These are phyloP conservation scores for Globisporangium echinulatum DNA, from an alignment of 352 stramenopile genomes.

Conservation along the genomic window DNA sequence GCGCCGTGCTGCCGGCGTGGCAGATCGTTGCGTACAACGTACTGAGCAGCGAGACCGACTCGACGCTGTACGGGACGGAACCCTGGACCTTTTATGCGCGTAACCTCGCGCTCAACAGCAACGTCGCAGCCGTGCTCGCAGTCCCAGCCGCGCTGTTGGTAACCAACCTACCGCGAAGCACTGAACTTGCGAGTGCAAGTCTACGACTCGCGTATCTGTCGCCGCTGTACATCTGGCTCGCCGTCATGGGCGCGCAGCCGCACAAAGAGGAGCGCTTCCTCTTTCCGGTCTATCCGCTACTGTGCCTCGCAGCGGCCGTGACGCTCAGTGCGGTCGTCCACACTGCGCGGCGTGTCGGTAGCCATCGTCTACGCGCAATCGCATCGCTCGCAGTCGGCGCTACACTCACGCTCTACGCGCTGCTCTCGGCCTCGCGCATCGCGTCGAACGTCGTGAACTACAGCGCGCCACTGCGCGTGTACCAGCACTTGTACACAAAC, in stretches of 20 bases:
- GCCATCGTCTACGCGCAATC: constrained; percentile 16
- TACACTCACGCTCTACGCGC: constrained; percentile 36
- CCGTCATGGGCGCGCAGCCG: constrained; percentile 89
- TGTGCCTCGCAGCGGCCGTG: constrained; percentile 77
- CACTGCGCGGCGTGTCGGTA: constrained; percentile 19
- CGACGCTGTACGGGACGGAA: constrained; percentile 97
- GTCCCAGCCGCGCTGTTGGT: constrained; percentile 30
- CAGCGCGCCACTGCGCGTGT: constrained; percentile 57
- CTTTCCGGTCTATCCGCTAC: constrained; percentile 92
- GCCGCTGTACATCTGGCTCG: constrained; percentile 88
- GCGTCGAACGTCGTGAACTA: constrained; percentile 71
- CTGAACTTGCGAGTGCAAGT: constrained; percentile 20
- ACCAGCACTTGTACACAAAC: constrained; percentile 56
- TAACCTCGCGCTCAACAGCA: constrained; percentile 96
- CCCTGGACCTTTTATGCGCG: constrained; percentile 93
- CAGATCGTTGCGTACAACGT: constrained; percentile 98
- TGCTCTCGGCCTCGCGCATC: constrained; percentile 53
- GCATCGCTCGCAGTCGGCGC: constrained; percentile 33
- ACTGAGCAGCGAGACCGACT: constrained; percentile 83
- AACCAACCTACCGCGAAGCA: constrained; percentile 24
- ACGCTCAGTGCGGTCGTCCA: constrained; percentile 51
- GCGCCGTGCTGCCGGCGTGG: constrained; percentile 76
- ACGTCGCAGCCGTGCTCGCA: constrained; percentile 79
- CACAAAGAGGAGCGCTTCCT: constrained; percentile 99
- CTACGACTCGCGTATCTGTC: constrained; percentile 41